These are phyloP conservation scores for Arthrobotrys musiformis DNA, from an alignment of 2,329 filamentous ascomycete species.

Conservation along the genomic window DNA sequence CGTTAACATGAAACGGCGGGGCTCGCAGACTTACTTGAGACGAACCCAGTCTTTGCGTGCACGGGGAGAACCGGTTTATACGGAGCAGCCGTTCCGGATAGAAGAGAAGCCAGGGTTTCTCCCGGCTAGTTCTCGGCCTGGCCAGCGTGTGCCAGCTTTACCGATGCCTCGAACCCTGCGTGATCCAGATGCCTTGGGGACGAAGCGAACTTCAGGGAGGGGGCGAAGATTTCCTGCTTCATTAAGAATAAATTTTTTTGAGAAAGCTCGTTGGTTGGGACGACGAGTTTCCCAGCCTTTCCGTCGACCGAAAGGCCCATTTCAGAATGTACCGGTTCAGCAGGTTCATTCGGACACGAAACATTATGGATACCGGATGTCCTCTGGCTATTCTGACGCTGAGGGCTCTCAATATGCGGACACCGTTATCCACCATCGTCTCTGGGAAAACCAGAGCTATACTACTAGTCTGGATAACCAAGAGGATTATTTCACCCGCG, in stretches of 20 bases:
- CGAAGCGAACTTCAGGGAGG: neutral
- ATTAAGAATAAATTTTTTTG: slow-evolving; percentile 26
- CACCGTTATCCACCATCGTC: slow-evolving; percentile 42
- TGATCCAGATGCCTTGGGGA: slow-evolving; percentile 35
- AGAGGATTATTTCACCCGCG: slow-evolving; percentile 36
- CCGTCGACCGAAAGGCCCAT: neutral
- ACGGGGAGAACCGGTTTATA: slow-evolving; percentile 11
- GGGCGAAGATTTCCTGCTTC: slow-evolving; percentile 6
- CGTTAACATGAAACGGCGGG: slow-evolving; percentile 7
- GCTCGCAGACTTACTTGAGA: slow-evolving; percentile 38
- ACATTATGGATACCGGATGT: slow-evolving; percentile 29
- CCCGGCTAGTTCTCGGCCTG: slow-evolving; percentile 44
- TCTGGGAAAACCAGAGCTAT: slow-evolving; percentile 50
- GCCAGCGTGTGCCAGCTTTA: neutral
- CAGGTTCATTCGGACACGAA: slow-evolving; percentile 46
- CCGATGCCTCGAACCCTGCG: slow-evolving; percentile 49
- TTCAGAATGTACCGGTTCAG: slow-evolving; percentile 21
- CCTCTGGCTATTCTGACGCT: slow-evolving; percentile 16
- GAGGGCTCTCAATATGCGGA: slow-evolving; percentile 44
- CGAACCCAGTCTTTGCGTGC: slow-evolving; percentile 27
- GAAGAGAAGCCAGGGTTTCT: slow-evolving; percentile 45
- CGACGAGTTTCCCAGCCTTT: slow-evolving; percentile 36
- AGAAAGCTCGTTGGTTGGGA: slow-evolving; percentile 35
- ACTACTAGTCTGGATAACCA: slow-evolving; percentile 43
- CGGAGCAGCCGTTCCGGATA: slow-evolving; percentile 28